These are phyloP conservation scores for Irpex rosettiformis DNA, from an alignment of 1,284 basidiomycete genomes.

Conservation along the genomic window DNA sequence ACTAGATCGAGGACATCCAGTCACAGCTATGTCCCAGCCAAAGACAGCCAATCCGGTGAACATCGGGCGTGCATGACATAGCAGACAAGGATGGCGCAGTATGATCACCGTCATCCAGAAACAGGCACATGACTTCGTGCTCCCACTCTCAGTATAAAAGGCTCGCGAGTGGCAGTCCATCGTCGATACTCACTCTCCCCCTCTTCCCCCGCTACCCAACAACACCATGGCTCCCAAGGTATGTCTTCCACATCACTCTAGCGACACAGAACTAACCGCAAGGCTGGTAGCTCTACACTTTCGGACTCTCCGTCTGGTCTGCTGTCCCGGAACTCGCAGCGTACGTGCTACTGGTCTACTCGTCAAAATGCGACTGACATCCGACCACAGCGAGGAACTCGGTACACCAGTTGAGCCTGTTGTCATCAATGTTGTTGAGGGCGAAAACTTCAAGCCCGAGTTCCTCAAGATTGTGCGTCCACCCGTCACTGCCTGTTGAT, in stretches of 20 bases:
- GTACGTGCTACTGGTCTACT: constrained; percentile 28
- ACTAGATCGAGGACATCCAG: neutral
- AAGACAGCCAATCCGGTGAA: neutral
- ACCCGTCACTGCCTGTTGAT: neutral
- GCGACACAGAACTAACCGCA: neutral
- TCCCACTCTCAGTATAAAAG: neutral
- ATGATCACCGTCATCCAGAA: neutral
- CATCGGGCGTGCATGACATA: neutral
- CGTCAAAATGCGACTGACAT: neutral
- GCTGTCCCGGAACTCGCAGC: constrained; percentile 46
- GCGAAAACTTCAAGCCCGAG: constrained; percentile 60
- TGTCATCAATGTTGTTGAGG: constrained; percentile 43
- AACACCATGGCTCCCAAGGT: constrained; percentile 17
- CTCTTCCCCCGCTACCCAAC: neutral
- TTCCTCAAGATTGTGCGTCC: constrained; percentile 46
- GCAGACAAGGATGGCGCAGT: neutral
- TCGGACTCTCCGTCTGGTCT: constrained; percentile 45
- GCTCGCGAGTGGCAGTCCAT: too few relatives aligned
- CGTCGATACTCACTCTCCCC: too few relatives aligned
- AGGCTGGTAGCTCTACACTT: constrained; percentile 49
- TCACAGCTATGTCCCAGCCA: neutral
- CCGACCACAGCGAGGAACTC: constrained; percentile 36
- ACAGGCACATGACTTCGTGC: neutral
- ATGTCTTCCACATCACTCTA: neutral
- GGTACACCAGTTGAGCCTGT: constrained; percentile 38